Base-by-base conservation (phyloP, 345 rosid genomes). In the Punica granatum region DNA sequence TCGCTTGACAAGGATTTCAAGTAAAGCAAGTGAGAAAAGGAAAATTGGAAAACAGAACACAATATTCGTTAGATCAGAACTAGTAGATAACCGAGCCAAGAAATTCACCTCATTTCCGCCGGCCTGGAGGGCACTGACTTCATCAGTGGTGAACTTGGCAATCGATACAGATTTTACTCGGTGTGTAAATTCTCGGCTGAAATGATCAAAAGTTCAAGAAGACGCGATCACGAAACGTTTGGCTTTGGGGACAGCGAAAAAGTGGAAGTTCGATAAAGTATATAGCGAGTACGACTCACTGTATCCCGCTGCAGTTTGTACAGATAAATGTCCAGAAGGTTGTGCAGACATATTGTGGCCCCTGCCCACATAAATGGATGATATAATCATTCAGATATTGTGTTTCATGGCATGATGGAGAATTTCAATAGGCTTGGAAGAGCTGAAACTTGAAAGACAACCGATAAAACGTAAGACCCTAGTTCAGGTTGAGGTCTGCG, bases 261-360 rank as follows among this genome's bases (percentile, higher is more conserved):
- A 28, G 25, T 28, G 28, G 4, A 30, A 56, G 59, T 53, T 53
- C 0, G 1, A 3, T 43, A 41, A n/a, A 15, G 30, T 1, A 23
- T 37, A 37, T 11, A 1, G 7, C 19, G 65, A 59, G 16, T 79
- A 69, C 56, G 8, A 81, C 95, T 79, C 56, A 91, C 97, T 94
- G 99, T 53, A 88, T 77, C 71, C 95, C 96, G 23, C 96, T 85
- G 72, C 97, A 91, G 64, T 77, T 89, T 43, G 82, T 86, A 85
- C 99, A 94, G 64, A 91, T 82, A 79, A 94, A 94, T 61, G 97
- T 86, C 68, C 73, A 82, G 80, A 94, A 94, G 28, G 91, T 91
- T 67, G 95, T 84, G 80, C 99, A 94, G 39, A 89, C 96, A 72
- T 91, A 94, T 71, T 94, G 99, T 1, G 99, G 96, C 65, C 97